Conservation (phyloP, 1,284 basidiomycete species). For the Apiotrichum laibachii region DNA sequence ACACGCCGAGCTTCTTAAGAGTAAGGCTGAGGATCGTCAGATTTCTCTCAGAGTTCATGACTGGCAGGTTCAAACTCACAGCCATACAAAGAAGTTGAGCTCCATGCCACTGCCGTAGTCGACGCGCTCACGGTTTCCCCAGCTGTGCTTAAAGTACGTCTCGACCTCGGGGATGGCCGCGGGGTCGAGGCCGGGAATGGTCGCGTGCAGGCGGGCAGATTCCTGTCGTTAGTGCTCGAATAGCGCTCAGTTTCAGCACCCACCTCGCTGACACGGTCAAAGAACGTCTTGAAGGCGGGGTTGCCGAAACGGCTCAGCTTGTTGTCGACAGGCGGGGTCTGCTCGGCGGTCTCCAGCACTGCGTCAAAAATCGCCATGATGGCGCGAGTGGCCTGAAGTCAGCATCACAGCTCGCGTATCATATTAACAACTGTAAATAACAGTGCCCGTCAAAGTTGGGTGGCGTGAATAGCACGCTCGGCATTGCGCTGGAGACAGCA, state of each 20-base stretch:
- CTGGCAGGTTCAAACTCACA: constrained; percentile 62
- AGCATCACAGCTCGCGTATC: background rate
- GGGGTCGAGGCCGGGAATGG: constrained; percentile 60
- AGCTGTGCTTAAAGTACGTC: constrained; percentile 78
- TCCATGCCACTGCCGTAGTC: constrained; percentile 99
- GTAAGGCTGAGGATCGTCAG: constrained; percentile 62
- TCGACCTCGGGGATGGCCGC: constrained; percentile 67
- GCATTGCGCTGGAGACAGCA: too few species aligned
- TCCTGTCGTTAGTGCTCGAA: constrained; percentile 17
- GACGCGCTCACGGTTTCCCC: constrained; percentile 88
- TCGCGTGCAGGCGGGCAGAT: constrained; percentile 53
- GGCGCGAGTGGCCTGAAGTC: constrained; percentile 61
- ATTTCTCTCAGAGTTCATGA: background rate
- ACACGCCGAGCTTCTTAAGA: constrained; percentile 68
- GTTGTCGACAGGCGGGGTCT: constrained; percentile 84
- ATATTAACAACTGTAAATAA: background rate
- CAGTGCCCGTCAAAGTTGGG: too few species aligned
- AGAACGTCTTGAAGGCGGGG: constrained; percentile 89
- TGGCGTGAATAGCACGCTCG: too few species aligned
- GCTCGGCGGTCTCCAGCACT: constrained; percentile 65
- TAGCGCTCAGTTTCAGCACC: constrained; percentile 23
- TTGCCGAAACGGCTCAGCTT: constrained; percentile 93
- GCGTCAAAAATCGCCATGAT: constrained; percentile 64
- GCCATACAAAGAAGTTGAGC: constrained; percentile 93
- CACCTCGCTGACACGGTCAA: constrained; percentile 74